Base-by-base conservation (phyloP, 2,329 filamentous ascomycete species). In the Ascomycota sp. region DNA sequence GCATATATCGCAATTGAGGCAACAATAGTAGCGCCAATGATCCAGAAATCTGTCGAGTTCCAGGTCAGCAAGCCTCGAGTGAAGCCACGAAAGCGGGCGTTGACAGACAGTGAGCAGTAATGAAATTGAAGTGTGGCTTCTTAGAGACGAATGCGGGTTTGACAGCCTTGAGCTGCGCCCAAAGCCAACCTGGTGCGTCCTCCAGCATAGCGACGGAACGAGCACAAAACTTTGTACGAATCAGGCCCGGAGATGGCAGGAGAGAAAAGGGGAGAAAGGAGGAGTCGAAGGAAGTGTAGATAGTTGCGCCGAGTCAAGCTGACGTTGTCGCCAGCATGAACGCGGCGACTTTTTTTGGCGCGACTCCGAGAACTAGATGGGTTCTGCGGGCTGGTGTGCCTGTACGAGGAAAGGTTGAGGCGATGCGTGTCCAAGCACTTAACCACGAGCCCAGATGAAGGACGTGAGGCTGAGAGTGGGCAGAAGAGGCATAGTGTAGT, bases 1-100 rank as follows among this genome's bases (percentile, higher is more conserved):
- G 66, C 68, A 44, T 71, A 93, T 12, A 98, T 53, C 33, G 92
- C 61, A 41, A 93, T 58, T 0, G 84, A 92, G 11, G 72, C 73
- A 32, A 84, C 34, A 2, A 98, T 59, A 5, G 68, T 63, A 52
- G 79, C 69, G 38, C 67, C 61, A 36, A 93, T 65, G 40, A 98
- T 76, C 58, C 82, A 92, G 37, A 76, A 64, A 50, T 95, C 76
- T 80, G 38, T 40, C 35, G 25, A 12, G 30, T 30, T 36, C 30
- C 16, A 12, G 32, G 38, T 46, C 30, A 52, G 44, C 40, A 34
- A 34, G 16, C 5, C 16, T 21, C 25, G 10, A 30, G 11, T 31
- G 25, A 24, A 28, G 29, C 9, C 29, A 16, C 33, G 29, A 25
- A 35, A 35, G n/a, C 11, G 21, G 33, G 30, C 12, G 7, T 21